Evolutionary conservation across 1,139 yeast species (phyloP), one percentile per base, ranked within the genome.

Genomic region (Sugiyamaella paludigena): DNA sequence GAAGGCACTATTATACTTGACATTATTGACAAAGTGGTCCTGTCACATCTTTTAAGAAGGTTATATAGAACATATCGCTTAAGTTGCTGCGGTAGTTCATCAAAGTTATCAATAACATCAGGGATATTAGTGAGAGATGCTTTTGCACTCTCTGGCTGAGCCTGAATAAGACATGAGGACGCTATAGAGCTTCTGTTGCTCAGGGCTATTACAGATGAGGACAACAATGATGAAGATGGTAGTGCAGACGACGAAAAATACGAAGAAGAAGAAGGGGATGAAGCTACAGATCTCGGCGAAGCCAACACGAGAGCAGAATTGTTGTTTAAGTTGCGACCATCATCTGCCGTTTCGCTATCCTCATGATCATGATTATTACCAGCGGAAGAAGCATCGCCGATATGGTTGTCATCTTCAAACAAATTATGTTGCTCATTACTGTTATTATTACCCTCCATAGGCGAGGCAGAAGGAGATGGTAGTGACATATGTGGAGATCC

Each of bases 11-110:
- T 75, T 9, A 80, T 63, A 16, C 80, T 78, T 34, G 80, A 77
- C 48, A 92, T 69, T 32, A 86, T 77, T 47, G 94, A 84, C 43
- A 92, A 73, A 4, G 89, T 78, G 11, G 80, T 70, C 50, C 96
- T 75, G 58, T 84, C 80, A 47, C 86, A 76, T 41, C 76, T 76
- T 50, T 83, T 83, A 35, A 92, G 68, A 43, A 91, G 69, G 53
- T 76, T 78, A 70, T 83, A 87, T 19, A 87, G 71, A 19, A 63
- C 63, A 48, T 66, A 66, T 27, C 63, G 55, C 48, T 65, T 66
- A 41, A 65, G 45, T n/a, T 60, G 63, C 12, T 62, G 57, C 2
- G 74, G 72, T 26, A 71, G 56, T 11, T 53, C 53, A 42, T 66
- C 71, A 49, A 68, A 69, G 11, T 63, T 50, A 36, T 60, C 63